These are phyloP conservation scores for Zygoascus ofunaensis DNA, from an alignment of 805 yeast species.

Conservation along the genomic window DNA sequence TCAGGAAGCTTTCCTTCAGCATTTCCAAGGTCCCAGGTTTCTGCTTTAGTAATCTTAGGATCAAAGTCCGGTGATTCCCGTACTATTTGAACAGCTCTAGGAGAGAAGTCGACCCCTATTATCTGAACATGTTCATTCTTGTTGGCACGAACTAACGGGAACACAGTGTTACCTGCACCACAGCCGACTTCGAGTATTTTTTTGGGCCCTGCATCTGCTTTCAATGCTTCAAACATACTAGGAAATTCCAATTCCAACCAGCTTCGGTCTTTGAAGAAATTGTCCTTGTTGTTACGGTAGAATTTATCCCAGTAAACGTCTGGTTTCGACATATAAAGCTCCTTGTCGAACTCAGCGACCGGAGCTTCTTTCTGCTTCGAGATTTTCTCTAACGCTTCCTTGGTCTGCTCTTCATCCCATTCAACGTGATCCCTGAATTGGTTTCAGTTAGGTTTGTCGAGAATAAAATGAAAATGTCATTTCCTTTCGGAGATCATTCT, in stretches of 20 bases:
- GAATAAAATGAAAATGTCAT: neutral
- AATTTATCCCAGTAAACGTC: conserved; percentile 93
- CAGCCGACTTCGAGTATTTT: conserved; percentile 90
- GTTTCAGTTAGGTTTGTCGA: no score
- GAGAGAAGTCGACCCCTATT: conserved; percentile 83
- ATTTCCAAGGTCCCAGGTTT: conserved; percentile 94
- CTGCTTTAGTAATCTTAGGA: conserved; percentile 58
- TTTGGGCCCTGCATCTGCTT: conserved; percentile 56
- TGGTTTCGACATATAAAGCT: conserved; percentile 71
- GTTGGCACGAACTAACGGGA: conserved; percentile 78
- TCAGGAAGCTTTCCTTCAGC: conserved; percentile 69
- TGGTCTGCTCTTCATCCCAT: conserved; percentile 86
- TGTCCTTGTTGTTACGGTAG: conserved; percentile 81
- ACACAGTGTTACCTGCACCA: conserved; percentile 96
- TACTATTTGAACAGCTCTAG: conserved; percentile 82
- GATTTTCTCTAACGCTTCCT: conserved; percentile 66
- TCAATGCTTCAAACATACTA: conserved; percentile 65
- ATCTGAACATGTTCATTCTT: conserved; percentile 66
- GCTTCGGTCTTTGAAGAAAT: conserved; percentile 91
- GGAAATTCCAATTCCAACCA: conserved; percentile 97
- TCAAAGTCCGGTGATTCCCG: conserved; percentile 52
- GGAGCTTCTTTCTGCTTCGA: conserved; percentile 69
- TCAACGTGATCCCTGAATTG: conserved; percentile 79
- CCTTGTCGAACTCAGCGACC: conserved; percentile 78
- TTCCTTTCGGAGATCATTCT: no score